These are phyloP conservation scores for Cladorrhinum samala DNA, from an alignment of 495 filamentous ascomycete genomes.

Conservation along the genomic window DNA sequence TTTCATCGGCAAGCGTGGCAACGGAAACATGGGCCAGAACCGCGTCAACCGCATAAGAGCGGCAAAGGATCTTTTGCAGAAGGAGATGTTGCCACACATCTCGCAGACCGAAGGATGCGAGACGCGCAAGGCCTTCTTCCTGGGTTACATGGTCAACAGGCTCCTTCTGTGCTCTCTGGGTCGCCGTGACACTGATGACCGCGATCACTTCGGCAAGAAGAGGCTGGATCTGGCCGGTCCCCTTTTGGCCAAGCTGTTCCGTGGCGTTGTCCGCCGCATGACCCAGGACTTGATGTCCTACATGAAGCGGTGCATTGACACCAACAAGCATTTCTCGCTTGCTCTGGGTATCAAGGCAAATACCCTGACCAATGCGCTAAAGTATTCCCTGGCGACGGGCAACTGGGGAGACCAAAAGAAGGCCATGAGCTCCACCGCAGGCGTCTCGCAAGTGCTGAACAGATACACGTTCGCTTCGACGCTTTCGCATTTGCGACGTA, in stretches of 20 bases:
- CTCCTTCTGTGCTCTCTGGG: constrained; percentile 88
- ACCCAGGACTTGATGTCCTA: constrained; percentile 84
- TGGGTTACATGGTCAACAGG: constrained; percentile 97
- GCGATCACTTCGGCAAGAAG: constrained; percentile 99
- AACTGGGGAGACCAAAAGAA: constrained; percentile 99
- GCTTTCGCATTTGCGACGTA: constrained; percentile 89
- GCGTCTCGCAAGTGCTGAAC: constrained; percentile 97
- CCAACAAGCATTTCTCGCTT: constrained; percentile 77
- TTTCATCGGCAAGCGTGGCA: constrained; percentile 84
- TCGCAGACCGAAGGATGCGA: constrained; percentile 95
- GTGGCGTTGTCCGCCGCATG: constrained; percentile 76
- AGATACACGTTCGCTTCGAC: constrained; percentile 96
- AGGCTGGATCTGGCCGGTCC: constrained; percentile 92
- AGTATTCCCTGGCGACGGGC: constrained; percentile 92
- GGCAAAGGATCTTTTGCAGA: constrained; percentile 89
- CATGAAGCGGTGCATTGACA: constrained; percentile 86
- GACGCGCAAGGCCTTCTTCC: constrained; percentile 94
- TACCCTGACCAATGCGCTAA: constrained; percentile 85
- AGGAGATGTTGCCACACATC: constrained; percentile 93
- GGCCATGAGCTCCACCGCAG: constrained; percentile 84
- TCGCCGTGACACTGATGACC: constrained; percentile 86
- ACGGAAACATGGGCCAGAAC: constrained; percentile 59
- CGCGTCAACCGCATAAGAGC: constrained; percentile 84
- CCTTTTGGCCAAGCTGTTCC: constrained; percentile 86
- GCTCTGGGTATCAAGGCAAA: constrained; percentile 85